These are phyloP conservation scores for Fusarium nodosum DNA, from an alignment of 2,329 filamentous ascomycete species.

Conservation along the genomic window DNA sequence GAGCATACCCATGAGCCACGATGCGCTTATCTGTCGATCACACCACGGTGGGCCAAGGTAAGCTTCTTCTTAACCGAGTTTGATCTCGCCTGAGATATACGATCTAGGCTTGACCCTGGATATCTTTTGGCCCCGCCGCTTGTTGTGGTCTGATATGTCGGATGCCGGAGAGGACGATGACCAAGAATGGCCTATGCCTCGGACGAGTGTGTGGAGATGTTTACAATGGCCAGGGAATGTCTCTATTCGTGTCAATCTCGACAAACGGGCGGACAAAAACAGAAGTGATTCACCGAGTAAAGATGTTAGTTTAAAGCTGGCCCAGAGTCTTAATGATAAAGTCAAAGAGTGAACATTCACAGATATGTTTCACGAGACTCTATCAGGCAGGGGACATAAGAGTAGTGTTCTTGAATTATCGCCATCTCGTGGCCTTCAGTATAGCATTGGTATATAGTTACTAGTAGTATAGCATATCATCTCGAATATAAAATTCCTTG, in stretches of 20 bases:
- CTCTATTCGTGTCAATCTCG: too few relatives aligned
- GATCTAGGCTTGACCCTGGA: slow-evolving; percentile 1
- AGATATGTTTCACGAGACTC: too few relatives aligned
- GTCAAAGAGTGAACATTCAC: neutral
- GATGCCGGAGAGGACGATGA: neutral
- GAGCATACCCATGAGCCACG: too few relatives aligned
- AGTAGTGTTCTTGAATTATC: slow-evolving; percentile 9
- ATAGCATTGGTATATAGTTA: slow-evolving; percentile 33
- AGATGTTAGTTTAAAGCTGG: neutral
- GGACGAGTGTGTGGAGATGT: slow-evolving; percentile 16
- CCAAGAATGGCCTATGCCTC: slow-evolving; percentile 29
- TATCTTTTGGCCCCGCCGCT: slow-evolving; percentile 1
- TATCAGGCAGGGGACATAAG: neutral
- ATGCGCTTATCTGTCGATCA: slow-evolving; percentile 24
- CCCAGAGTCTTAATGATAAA: too few relatives aligned
- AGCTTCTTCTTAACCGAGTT: neutral
- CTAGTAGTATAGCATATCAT: slow-evolving; percentile 31
- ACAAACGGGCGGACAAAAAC: too few relatives aligned
- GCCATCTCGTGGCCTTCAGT: slow-evolving; percentile 30
- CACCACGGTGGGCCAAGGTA: slow-evolving; percentile 11
- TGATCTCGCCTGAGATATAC: neutral
- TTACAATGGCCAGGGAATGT: too few relatives aligned
- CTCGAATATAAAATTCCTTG: slow-evolving; percentile 18
- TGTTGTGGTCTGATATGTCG: slow-evolving; percentile 17
- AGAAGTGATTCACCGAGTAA: neutral